Evolutionary conservation across 352 stramenopile species (phyloP).

Genomic region (Globisporangium lucens): DNA sequence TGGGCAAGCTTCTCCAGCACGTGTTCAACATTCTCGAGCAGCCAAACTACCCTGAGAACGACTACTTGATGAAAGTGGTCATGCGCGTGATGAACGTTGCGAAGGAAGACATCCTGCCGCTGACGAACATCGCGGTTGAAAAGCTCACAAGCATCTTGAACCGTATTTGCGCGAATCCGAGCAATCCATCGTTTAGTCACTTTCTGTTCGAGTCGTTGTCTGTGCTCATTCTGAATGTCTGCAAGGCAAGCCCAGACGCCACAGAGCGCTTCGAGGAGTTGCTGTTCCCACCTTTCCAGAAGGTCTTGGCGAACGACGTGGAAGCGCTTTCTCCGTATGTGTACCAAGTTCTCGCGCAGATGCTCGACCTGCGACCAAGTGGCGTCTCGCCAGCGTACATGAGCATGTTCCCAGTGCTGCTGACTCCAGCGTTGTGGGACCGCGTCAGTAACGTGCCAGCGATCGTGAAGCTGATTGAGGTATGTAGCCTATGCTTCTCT

Average conservation of each 20-base stretch:
- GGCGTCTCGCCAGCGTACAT: conserved; percentile 92
- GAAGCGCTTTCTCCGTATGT: conserved; percentile 95
- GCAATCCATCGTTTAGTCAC: conserved; percentile 99
- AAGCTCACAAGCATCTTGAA: conserved; percentile 93
- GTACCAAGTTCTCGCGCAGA: conserved; percentile 98
- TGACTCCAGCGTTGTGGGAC: conserved; percentile 95
- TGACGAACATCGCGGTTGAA: conserved; percentile 93
- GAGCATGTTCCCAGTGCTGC: conserved; percentile 92
- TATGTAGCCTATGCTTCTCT: conserved; percentile 10
- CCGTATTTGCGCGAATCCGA: conserved; percentile 96
- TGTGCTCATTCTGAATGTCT: conserved; percentile 93
- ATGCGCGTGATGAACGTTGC: conserved; percentile 94
- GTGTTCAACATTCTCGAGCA: conserved; percentile 96
- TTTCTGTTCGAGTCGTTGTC: conserved; percentile 99
- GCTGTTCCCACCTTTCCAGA: conserved; percentile 97
- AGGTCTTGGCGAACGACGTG: conserved; percentile 96
- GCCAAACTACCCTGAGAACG: conserved; percentile 94
- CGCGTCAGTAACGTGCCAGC: conserved; percentile 96
- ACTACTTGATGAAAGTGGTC: conserved; percentile 99
- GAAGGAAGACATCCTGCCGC: conserved; percentile 90
- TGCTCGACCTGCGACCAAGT: conserved; percentile 93
- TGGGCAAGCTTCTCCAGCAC: conserved; percentile 92
- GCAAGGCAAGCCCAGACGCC: conserved; percentile 70
- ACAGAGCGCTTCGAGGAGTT: conserved; percentile 92
- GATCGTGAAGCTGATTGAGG: conserved; percentile 94